Evolutionary conservation across 2,329 filamentous ascomycete species (phyloP).

Genomic region (Cytospora paraplurivora): DNA sequence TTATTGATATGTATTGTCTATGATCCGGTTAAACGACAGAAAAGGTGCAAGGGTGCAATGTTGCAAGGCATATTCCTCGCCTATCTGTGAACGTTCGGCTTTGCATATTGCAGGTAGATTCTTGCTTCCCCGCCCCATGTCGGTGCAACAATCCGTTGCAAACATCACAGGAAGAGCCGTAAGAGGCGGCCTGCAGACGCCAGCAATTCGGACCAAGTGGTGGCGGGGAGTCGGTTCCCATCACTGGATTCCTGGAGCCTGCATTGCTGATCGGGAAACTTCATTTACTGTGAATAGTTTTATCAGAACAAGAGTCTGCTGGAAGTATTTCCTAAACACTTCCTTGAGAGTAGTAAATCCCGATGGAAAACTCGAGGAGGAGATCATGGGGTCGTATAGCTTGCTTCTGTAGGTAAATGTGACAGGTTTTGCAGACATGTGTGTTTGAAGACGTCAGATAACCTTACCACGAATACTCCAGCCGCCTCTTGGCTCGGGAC

Average conservation of each 20-base stretch:
- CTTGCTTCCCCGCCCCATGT: neutral
- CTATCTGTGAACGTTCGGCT: neutral
- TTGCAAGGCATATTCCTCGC: neutral
- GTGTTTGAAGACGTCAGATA: neutral
- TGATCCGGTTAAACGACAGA: neutral
- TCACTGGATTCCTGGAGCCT: slow-evolving; percentile 7
- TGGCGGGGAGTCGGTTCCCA: neutral
- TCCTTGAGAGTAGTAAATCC: neutral
- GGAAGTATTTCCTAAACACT: neutral
- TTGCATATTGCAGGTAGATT: neutral
- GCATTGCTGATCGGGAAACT: neutral
- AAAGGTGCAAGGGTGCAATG: neutral
- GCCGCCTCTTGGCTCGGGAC: neutral
- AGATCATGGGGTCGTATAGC: neutral
- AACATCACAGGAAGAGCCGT: neutral
- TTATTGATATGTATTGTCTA: neutral
- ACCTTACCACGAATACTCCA: neutral
- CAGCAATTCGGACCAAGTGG: neutral
- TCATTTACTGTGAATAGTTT: neutral
- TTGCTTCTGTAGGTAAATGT: neutral
- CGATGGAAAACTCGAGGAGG: neutral
- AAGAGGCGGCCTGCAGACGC: slow-evolving; percentile 11
- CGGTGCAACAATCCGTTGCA: slow-evolving; percentile 12
- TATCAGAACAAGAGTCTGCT: neutral
- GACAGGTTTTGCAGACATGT: neutral